Evolutionary conservation across 2,329 filamentous ascomycete species (phyloP).

Genomic region (Neospermospora avenae): DNA sequence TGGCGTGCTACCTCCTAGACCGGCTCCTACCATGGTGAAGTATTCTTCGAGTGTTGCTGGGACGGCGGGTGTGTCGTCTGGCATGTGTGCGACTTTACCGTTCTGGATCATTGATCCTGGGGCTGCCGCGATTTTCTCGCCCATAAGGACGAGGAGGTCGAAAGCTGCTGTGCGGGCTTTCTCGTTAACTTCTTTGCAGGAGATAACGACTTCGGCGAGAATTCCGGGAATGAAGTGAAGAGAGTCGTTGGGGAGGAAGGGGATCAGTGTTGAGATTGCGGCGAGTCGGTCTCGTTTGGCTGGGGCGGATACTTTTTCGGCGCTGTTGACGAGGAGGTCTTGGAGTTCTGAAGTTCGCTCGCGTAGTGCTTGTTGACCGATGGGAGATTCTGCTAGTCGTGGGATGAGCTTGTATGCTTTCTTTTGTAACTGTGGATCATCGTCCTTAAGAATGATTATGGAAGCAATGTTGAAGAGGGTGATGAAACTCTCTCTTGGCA

Average conservation of each 20-base stretch:
- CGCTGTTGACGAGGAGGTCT: constrained; percentile 71
- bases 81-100: constrained; percentile 83
- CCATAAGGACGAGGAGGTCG: constrained; percentile 84
- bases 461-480: constrained; percentile 84
- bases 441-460: constrained; percentile 73
- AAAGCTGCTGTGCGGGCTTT: constrained; percentile 87
- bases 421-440: constrained; percentile 93
- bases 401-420: constrained; percentile 99
- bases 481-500: constrained; percentile 81
- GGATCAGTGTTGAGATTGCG: constrained; percentile 76
- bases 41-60: constrained; percentile 88
- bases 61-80: constrained; percentile 71
- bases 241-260: constrained; percentile 70
- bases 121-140: constrained; percentile 67
- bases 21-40: constrained; percentile 97
- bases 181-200: constrained; percentile 97
- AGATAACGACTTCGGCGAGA: constrained; percentile 90
- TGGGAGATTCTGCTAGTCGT: constrained; percentile 76
- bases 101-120: constrained; percentile 76
- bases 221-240: constrained; percentile 92
- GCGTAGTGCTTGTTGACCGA: constrained; percentile 70
- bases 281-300: constrained; percentile 82
- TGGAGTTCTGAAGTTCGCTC: constrained; percentile 79
- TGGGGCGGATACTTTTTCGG: constrained; percentile 82
- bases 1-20: constrained; percentile 85